A percentile compares a stretch with the other conserved stretches of the same genome.
These are phyloP conservation scores for Penicillium olsonii DNA, from an alignment of 2,329 filamentous ascomycete genomes.

Conservation along the genomic window DNA sequence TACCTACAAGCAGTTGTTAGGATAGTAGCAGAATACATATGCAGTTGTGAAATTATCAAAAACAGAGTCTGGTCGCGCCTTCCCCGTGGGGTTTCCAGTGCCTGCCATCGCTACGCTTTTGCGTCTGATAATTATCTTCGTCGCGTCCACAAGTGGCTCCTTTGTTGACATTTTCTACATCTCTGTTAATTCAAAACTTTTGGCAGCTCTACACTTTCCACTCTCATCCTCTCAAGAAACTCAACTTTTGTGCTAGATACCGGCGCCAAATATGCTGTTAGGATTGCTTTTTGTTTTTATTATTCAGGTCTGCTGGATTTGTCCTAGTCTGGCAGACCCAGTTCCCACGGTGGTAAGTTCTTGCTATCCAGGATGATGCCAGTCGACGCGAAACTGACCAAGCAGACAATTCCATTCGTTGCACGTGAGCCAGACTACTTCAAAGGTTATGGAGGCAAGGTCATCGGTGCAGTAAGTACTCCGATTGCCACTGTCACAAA, in stretches of 20 bases:
- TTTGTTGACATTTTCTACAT: too few relatives aligned
- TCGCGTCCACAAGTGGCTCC: too few relatives aligned
- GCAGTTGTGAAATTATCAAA: too few relatives aligned
- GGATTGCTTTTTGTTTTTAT: background rate
- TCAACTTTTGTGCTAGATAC: background rate
- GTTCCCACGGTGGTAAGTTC: constrained; percentile 5
- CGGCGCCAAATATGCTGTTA: background rate
- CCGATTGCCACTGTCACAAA: background rate
- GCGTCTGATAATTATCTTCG: too few relatives aligned
- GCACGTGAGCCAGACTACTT: constrained; percentile 7
- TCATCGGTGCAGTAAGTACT: background rate
- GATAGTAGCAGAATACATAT: too few relatives aligned
- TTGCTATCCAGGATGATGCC: too few relatives aligned
- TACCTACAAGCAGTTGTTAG: too few relatives aligned
- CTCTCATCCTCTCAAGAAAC: too few relatives aligned
- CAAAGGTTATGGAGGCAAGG: constrained; percentile 8
- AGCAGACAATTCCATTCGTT: constrained; percentile 7
- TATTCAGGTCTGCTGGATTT: constrained; percentile 2
- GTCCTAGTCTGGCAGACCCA: background rate
- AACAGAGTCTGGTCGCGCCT: background rate
- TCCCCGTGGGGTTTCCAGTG: background rate
- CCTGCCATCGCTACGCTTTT: background rate
- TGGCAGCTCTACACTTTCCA: too few relatives aligned
- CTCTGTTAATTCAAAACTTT: too few relatives aligned
- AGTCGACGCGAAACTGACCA: background rate